phyloP scores from a whole-genome alignment of 2,329 filamentous ascomycete genomes.

The Trichoderma endophyticum region DNA sequence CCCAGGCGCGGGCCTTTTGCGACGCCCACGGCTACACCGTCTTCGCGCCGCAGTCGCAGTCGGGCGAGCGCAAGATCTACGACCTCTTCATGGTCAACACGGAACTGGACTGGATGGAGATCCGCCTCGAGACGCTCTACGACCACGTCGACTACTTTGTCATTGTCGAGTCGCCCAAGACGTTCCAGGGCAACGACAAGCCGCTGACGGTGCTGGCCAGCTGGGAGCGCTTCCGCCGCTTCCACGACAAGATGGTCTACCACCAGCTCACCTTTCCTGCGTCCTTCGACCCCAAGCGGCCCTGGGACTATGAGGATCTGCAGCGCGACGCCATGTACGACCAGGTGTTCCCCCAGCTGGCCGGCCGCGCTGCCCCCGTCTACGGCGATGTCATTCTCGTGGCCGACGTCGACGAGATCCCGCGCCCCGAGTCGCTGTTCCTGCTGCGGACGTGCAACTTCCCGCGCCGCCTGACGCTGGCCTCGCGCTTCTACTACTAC shows the following conservation, averaged over 20 bases:
- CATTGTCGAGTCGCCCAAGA: conserved; percentile 56
- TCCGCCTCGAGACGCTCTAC: conserved; percentile 57
- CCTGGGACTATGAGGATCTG: conserved; percentile 52
- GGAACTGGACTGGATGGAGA: conserved; percentile 64
- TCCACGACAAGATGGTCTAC: conserved; percentile 60
- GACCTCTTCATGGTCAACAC: conserved; percentile 62
- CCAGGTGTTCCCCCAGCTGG: conserved; percentile 52
- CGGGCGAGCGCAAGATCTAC: conserved; percentile 33
- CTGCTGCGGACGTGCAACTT: conserved; percentile 51
- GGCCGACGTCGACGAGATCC: conserved; percentile 60
- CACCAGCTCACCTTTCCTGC: conserved; percentile 49
- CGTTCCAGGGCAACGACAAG: conserved; percentile 57
- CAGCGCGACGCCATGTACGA: conserved; percentile 56
- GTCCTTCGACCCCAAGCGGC: conserved; percentile 35
- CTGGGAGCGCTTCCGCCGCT: conserved; percentile 50
- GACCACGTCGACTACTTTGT: conserved; percentile 63
- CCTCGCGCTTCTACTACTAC: conserved; percentile 55
- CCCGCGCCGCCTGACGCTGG: conserved; percentile 50
- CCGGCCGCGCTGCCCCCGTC: conserved; percentile 39
- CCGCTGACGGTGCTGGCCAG: conserved; percentile 51
- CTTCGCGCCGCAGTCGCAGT: conserved; percentile 26
- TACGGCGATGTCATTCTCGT: conserved; percentile 56
- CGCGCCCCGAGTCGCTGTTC: conserved; percentile 48
- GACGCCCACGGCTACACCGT: conserved; percentile 33
- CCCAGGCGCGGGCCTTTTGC: conserved; percentile 30